A percentile compares a stretch with the other conserved stretches of the same genome.
phyloP scores from a whole-genome alignment of 331 rosid genomes.

The Dryas integrifolia region DNA sequence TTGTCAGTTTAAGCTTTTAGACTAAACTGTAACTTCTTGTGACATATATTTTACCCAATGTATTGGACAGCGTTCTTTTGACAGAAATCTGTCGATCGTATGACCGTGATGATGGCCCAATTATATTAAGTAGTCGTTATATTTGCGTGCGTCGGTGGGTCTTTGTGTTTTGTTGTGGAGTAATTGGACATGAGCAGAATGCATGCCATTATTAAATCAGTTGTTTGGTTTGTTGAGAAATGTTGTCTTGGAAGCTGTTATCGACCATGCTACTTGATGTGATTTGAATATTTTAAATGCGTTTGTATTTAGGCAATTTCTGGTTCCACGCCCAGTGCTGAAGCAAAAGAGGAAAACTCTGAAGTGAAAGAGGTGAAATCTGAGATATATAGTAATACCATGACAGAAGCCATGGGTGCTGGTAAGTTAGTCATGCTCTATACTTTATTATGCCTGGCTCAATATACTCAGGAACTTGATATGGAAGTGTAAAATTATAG shows the following conservation, averaged over 20 bases:
- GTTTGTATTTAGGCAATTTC: slow-evolving; percentile 58
- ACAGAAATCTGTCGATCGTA: not conserved
- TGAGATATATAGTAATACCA: slow-evolving; percentile 63
- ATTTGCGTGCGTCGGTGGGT: not conserved
- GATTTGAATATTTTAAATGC: not conserved
- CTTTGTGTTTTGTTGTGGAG: not conserved
- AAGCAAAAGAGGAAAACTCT: slow-evolving; percentile 37
- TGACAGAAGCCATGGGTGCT: slow-evolving; percentile 98
- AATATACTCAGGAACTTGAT: not conserved
- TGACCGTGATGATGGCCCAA: not conserved
- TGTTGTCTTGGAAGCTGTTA: not conserved
- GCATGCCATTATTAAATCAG: not conserved
- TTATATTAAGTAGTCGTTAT: not conserved
- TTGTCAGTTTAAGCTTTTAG: not conserved
- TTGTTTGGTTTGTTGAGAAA: not conserved
- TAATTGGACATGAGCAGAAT: not conserved
- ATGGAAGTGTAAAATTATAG: not conserved
- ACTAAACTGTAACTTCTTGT: not conserved
- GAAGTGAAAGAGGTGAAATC: slow-evolving; percentile 62
- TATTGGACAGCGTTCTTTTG: not conserved
- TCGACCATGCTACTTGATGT: not conserved
- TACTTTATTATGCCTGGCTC: slow-evolving; percentile 11
- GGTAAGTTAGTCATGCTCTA: slow-evolving; percentile 54
- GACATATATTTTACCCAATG: not conserved
- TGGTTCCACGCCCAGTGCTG: slow-evolving; percentile 64